phyloP scores from a whole-genome alignment of 2,329 filamentous ascomycete genomes.

The Hymenoscyphus scutula region DNA sequence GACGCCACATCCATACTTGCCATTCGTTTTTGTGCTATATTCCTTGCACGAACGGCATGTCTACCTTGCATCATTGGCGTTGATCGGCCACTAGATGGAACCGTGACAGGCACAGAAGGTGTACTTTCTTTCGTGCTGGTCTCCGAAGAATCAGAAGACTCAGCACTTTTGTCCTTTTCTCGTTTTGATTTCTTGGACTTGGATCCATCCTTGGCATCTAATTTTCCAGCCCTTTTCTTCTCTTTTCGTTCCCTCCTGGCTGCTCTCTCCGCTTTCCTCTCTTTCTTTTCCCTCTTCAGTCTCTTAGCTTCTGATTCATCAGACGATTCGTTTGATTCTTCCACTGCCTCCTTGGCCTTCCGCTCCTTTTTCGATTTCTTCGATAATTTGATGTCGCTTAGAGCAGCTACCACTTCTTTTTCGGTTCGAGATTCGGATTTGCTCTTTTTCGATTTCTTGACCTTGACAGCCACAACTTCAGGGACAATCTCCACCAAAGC shows the following conservation, averaged over 20 bases:
- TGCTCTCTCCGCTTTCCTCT: constrained; percentile 42
- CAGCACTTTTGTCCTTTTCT: constrained; percentile 41
- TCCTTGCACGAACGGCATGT: constrained; percentile 73
- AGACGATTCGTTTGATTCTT: constrained; percentile 24
- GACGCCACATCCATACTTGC: constrained; percentile 79
- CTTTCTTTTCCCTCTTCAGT: constrained; percentile 34
- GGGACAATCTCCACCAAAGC: constrained; percentile 38
- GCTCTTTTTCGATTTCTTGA: constrained; percentile 39
- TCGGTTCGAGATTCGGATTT: constrained; percentile 35
- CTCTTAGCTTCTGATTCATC: constrained; percentile 36
- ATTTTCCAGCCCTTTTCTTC: constrained; percentile 37
- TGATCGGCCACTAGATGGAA: constrained; percentile 43
- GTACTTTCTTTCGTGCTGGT: constrained; percentile 27
- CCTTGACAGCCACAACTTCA: constrained; percentile 24
- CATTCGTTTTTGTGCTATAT: constrained; percentile 85
- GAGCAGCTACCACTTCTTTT: constrained; percentile 18
- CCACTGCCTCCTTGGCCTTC: constrained; percentile 17
- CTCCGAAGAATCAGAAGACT: constrained; percentile 20
- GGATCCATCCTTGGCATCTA: constrained; percentile 41
- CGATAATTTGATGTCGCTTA: constrained; percentile 35
- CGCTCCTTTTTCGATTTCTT: constrained; percentile 37
- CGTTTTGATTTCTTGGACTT: constrained; percentile 37
- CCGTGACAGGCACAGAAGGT: constrained; percentile 34
- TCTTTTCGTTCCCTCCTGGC: constrained; percentile 44
- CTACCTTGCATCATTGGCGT: constrained; percentile 53